phyloP scores from a whole-genome alignment of 2,329 filamentous ascomycete species.

The Diaporthe aspalathi region DNA sequence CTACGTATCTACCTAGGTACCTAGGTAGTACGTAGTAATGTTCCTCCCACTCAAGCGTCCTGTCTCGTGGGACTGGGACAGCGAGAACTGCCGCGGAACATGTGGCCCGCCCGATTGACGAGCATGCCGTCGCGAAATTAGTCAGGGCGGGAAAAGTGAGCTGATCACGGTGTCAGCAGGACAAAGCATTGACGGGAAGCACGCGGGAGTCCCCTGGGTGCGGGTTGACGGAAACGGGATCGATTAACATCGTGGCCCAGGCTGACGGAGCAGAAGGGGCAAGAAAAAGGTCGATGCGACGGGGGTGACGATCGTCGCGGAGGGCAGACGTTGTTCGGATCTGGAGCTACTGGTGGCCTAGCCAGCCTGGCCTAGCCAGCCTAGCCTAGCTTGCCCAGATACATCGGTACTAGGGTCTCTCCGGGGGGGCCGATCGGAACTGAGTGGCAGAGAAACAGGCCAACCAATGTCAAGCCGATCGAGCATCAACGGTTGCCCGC shows the following conservation, averaged over 20 bases:
- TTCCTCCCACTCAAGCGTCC: too few relatives aligned
- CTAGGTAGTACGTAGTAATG: too few relatives aligned
- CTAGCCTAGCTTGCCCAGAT: background rate
- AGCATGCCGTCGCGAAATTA: background rate
- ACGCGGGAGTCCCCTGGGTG: background rate
- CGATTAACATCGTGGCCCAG: background rate
- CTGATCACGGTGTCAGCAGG: conserved; percentile 18
- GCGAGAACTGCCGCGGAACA: background rate
- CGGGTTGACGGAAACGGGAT: conserved; percentile 1
- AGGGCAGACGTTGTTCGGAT: conserved; percentile 22
- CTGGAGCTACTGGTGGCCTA: conserved; percentile 30
- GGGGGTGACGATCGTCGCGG: conserved; percentile 33
- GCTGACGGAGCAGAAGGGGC: too few relatives aligned
- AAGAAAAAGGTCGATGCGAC: conserved; percentile 11
- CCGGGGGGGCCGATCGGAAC: too few relatives aligned
- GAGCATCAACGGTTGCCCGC: background rate
- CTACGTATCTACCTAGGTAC: too few relatives aligned
- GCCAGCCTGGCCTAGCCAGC: background rate
- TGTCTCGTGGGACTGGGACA: too few relatives aligned
- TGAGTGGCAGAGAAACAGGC: background rate
- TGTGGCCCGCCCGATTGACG: too few relatives aligned
- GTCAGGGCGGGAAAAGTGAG: conserved; percentile 11
- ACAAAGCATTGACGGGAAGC: conserved; percentile 8
- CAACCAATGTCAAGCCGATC: background rate
- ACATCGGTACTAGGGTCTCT: background rate